Base-by-base conservation (phyloP, 2,329 filamentous ascomycete genomes). In the Phialocephala subalpina region DNA sequence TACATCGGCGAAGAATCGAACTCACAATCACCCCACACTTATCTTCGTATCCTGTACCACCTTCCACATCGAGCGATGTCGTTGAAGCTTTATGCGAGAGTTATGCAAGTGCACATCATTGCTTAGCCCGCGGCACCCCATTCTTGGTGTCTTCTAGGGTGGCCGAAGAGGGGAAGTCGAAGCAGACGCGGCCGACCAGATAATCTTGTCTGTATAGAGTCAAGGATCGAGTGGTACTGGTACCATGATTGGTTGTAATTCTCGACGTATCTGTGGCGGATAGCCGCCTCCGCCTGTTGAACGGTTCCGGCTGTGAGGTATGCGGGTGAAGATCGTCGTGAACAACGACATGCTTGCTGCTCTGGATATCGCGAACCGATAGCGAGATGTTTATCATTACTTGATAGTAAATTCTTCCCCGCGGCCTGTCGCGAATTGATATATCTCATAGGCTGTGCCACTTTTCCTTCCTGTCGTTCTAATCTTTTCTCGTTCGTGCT, bases 301-400 rank as follows among this genome's bases (percentile, higher is more conserved):
- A 53, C 49, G 5, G 49, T 53, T 29, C 49, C 49, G 49, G 18
- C 49, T 53, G 20, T 12, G 4, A 22, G 45, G 45, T 49, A n/a
- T 42, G n/a, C 29, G n/a, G 7, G 7, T 29, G 25, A 25, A 22
- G 49, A 53, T 53, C 49, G 49, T 29, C 49, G 18, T 53, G 12
- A 29, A 53, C 49, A 25, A 53, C 49, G 49, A 53, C 16, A 53
- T 53, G 25, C 22, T 53, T 53, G 49, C 49, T 29, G 25, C 22
- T 53, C 25, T 25, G 27, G 25, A 29, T 53, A 53, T 53, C 49
- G 49, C 49, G 49, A 29, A 16, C 25, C 49, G 49, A 53, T 53
- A 53, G 49, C 25, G 49, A 33, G 25, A 14, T 53, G 27, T 53
- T 42, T 53, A 53, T 53, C 49, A 53, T 53, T 53, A 53, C 49